These are phyloP conservation scores for Gentiana straminea DNA, from an alignment of 257 asterid genomes.

Conservation along the genomic window DNA sequence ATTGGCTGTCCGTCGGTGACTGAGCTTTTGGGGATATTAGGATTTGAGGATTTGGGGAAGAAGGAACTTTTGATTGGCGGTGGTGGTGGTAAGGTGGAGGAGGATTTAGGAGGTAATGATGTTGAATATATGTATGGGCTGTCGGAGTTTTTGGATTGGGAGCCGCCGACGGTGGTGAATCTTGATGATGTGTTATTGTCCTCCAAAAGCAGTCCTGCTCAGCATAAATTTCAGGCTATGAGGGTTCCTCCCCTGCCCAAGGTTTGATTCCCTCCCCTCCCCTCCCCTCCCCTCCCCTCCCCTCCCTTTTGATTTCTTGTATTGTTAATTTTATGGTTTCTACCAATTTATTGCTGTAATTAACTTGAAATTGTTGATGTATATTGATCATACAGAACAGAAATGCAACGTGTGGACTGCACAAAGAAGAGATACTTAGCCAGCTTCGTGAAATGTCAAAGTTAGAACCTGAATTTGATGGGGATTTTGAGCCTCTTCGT, in stretches of 20 bases:
- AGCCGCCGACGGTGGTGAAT: slow-evolving; percentile 60
- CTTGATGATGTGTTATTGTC: slow-evolving; percentile 59
- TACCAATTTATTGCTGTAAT: slow-evolving; percentile 1
- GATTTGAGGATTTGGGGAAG: slow-evolving; percentile 67
- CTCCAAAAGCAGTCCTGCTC: slow-evolving; percentile 25
- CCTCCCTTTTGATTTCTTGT: background rate
- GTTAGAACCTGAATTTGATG: slow-evolving; percentile 46
- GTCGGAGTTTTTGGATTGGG: slow-evolving; percentile 76
- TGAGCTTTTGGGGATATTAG: slow-evolving; percentile 50
- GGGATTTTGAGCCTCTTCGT: slow-evolving; percentile 24
- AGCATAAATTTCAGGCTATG: slow-evolving; percentile 59
- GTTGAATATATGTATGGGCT: slow-evolving; percentile 28
- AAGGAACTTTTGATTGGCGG: slow-evolving; percentile 18
- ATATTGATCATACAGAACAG: slow-evolving; percentile 50
- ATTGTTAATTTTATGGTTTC: background rate
- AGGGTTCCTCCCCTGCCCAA: slow-evolving; percentile 94
- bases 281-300: no score
- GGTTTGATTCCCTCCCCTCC: slow-evolving; percentile 24
- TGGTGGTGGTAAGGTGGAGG: background rate
- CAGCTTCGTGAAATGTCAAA: slow-evolving; percentile 72
- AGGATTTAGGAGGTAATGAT: background rate
- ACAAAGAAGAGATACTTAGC: slow-evolving; percentile 65
- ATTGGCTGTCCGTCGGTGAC: slow-evolving; percentile 57
- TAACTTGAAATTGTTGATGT: slow-evolving; percentile 6
- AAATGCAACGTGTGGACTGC: slow-evolving; percentile 69